These are phyloP conservation scores for Strobilomyces dryophilus DNA, from an alignment of 768 basidiomycete genomes.

Conservation along the genomic window DNA sequence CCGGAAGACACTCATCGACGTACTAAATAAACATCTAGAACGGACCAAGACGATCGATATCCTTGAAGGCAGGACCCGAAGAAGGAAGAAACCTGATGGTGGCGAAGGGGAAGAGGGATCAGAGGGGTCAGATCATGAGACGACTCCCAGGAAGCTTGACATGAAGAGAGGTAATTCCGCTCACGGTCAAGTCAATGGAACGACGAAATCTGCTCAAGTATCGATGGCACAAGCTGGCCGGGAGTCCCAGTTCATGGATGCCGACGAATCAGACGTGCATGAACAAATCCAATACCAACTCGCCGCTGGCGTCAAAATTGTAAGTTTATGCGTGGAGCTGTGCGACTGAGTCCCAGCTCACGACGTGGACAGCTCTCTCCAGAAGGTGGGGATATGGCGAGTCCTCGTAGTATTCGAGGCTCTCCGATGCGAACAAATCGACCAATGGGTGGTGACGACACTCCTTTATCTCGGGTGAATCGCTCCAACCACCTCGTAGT, in stretches of 20 bases:
- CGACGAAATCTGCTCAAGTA: slow-evolving; percentile 31
- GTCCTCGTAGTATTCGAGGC: slow-evolving; percentile 63
- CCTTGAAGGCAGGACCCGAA: slow-evolving; percentile 64
- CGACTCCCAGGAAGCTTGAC: slow-evolving; percentile 55
- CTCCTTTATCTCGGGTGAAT: slow-evolving; percentile 37
- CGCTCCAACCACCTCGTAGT: slow-evolving; percentile 42
- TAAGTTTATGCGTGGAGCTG: slow-evolving; percentile 32
- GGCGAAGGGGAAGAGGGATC: slow-evolving; percentile 31
- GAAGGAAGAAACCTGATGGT: slow-evolving; percentile 26
- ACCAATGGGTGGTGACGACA: slow-evolving; percentile 31
- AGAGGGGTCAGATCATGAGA: slow-evolving; percentile 44
- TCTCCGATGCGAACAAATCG: slow-evolving; percentile 58
- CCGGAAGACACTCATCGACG: slow-evolving; percentile 73
- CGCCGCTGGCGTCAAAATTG: slow-evolving; percentile 67
- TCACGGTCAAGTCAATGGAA: slow-evolving; percentile 27
- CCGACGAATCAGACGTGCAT: slow-evolving; percentile 76
- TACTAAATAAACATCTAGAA: slow-evolving; percentile 78
- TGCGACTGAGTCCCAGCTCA: slow-evolving; percentile 14
- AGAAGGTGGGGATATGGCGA: slow-evolving; percentile 53
- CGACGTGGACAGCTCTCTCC: slow-evolving; percentile 52
- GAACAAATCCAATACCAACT: slow-evolving; percentile 87
- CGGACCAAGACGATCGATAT: slow-evolving; percentile 80
- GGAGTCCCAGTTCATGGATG: slow-evolving; percentile 85
- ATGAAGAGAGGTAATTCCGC: slow-evolving; percentile 35
- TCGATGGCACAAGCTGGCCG: slow-evolving; percentile 48